Base-by-base conservation (phyloP, 1,284 basidiomycete species). In the Rhodotorula mucilaginosa region DNA sequence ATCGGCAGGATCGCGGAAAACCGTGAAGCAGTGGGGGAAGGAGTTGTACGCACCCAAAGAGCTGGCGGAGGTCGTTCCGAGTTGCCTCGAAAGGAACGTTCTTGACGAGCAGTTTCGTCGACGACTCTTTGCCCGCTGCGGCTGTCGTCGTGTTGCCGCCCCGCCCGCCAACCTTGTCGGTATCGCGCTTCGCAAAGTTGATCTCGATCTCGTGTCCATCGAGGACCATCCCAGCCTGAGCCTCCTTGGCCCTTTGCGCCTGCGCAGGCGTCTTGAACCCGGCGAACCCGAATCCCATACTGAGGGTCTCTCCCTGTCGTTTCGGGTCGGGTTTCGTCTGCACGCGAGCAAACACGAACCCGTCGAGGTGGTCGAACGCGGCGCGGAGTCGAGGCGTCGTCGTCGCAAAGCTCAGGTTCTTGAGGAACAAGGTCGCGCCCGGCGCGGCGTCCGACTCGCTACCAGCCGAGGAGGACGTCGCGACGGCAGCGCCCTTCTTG, bases 1-100 rank as follows among this genome's bases (percentile, higher is more conserved):
- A 19, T 16, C n/a, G 3, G 54, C 23, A 47, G n/a, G n/a, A n/a
- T n/a, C n/a, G n/a, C n/a, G n/a, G n/a, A n/a, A n/a, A n/a, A n/a
- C n/a, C n/a, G n/a, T n/a, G n/a, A n/a, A n/a, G n/a, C n/a, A n/a
- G n/a, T n/a, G n/a, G n/a, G n/a, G n/a, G n/a, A n/a, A n/a, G n/a
- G n/a, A n/a, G n/a, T n/a, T n/a, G n/a, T n/a, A 85, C 89, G 65
- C 75, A 92, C 90, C 89, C 86, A 81, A 97, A 95, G 44, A 98
- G 82, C 73, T 92, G 89, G 65, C 90, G 86, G 29, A 99, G 86
- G 77, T 99, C 96, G 83, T 91, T 93, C 84, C 92, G 93, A 58
- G 89, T 91, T 61, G 90, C 92, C 82, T 99, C 96, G 83, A 99
- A 99, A 29, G 96, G 94, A 72, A 98, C 85, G 80, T 99, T 99